Base-by-base conservation (phyloP, 352 stramenopile genomes). In the Pythium phragmiticola region DNA sequence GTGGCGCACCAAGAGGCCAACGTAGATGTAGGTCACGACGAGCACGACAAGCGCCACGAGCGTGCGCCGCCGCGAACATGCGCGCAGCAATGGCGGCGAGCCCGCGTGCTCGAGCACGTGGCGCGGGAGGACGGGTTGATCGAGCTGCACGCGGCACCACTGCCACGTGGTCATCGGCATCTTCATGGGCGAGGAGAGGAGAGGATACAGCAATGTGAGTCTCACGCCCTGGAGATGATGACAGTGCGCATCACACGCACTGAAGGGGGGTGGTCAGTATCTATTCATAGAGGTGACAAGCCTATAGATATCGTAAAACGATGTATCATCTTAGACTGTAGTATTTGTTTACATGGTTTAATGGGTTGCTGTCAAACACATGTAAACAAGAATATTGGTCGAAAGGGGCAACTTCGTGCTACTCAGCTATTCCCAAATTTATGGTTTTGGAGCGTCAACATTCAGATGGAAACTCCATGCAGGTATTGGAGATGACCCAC, bases 1-100 rank as follows among this genome's bases (percentile, higher is more conserved):
- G 69, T 93, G 87, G 51, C 78, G 80, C 49, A 87, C 76, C 28
- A 93, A 59, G 19, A 93, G 67, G 61, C 86, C 73, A 16, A 81
- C 63, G 66, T 91, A 91, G 6, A 82, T 63, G 70, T 77, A 93
- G 17, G 68, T 46, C 14, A 74, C 49, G 36, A 23, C 43, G 7
- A 82, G 16, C 3, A 80, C 16, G n/a, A 87, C 39, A 19, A 69
- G 26, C 37, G 74, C 69, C 4, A 77, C 56, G 3, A 80, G 58
- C 57, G 82, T 84, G 41, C 58, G 54, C 13, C 65, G 45, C 14
- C 53, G 46, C 41, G 53, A 59, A 42, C 51, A 51, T 14, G 54
- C 21, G 19, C 34, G 59, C 48, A 57, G 33, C 11, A 63, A 64
- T 7, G 46, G 51, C 14, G 65, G 65, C 17, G 59, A 41, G 9